phyloP scores from a whole-genome alignment of 1,284 basidiomycete genomes.

The Trametes versicolor region DNA sequence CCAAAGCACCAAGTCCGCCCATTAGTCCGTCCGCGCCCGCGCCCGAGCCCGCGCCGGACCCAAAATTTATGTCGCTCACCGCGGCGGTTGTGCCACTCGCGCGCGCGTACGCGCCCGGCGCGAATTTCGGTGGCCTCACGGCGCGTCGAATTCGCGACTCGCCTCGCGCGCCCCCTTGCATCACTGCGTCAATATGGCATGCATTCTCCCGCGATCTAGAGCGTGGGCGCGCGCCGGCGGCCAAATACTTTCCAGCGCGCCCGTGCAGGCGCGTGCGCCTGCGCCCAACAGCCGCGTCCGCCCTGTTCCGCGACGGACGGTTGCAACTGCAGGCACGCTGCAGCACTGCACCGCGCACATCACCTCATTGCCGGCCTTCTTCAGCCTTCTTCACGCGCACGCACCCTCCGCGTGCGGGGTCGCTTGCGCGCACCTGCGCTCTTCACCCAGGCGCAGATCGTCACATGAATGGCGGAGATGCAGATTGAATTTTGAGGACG shows the following conservation, averaged over 20 bases:
- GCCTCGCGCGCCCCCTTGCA: too few species aligned
- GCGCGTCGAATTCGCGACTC: too few species aligned
- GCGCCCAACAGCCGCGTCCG: background rate
- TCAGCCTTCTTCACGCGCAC: slow-evolving; percentile 17
- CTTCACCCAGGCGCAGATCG: slow-evolving; percentile 5
- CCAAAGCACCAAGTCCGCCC: background rate
- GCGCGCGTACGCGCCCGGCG: too few species aligned
- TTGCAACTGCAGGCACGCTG: background rate
- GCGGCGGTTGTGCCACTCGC: too few species aligned
- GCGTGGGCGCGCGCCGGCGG: background rate
- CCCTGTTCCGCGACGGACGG: background rate
- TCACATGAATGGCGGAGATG: background rate
- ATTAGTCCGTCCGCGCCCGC: background rate
- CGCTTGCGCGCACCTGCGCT: too few species aligned
- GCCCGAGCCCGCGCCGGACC: background rate
- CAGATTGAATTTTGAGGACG: background rate
- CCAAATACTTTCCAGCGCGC: background rate
- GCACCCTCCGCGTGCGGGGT: background rate
- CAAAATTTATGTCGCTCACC: too few species aligned
- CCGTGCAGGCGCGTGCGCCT: background rate
- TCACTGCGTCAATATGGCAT: too few species aligned
- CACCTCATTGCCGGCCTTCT: slow-evolving; percentile 26
- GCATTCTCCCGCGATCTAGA: background rate
- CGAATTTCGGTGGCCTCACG: too few species aligned
- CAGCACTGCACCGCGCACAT: slow-evolving; percentile 5